Percentiles rank a stretch among this genome's conserved stretches.
phyloP scores from a whole-genome alignment of 2,329 filamentous ascomycete species.

The Exophiala alcalophila region DNA sequence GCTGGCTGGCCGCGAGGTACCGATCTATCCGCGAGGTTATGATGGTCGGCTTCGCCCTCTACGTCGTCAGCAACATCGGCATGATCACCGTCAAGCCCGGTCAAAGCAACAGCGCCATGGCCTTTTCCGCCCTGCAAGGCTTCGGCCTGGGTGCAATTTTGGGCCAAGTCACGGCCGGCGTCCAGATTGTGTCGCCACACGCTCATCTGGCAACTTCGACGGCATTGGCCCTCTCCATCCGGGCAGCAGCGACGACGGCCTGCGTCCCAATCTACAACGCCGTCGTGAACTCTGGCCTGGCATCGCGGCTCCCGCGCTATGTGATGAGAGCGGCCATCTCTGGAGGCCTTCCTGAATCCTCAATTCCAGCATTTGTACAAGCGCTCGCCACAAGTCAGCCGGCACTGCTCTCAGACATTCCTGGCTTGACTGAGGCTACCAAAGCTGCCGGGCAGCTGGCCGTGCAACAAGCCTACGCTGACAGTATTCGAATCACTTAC shows the following conservation, averaged over 20 bases:
- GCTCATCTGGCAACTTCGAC: slow-evolving; percentile 14
- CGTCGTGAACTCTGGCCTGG: slow-evolving; percentile 5
- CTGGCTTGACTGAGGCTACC: slow-evolving; percentile 3
- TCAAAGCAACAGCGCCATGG: slow-evolving; percentile 1
- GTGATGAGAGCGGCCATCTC: slow-evolving; percentile 6
- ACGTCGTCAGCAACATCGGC: slow-evolving; percentile 7
- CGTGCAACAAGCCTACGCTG: slow-evolving; percentile 14
- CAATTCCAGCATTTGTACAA: slow-evolving; percentile 2
- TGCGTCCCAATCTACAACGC: background rate
- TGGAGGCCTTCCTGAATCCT: slow-evolving; percentile 13
- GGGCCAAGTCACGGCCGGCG: slow-evolving; percentile 8
- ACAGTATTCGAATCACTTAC: slow-evolving; percentile 11
- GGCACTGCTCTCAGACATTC: background rate
- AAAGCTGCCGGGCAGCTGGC: slow-evolving; percentile 3
- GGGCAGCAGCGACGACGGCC: background rate
- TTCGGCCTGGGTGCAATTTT: slow-evolving; percentile 12
- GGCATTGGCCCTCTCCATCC: slow-evolving; percentile 1
- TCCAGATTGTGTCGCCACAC: slow-evolving; percentile 13
- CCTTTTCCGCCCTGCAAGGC: slow-evolving; percentile 9
- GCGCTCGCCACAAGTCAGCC: slow-evolving; percentile 15
- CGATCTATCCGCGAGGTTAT: slow-evolving; percentile 5
- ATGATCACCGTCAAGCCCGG: slow-evolving; percentile 14
- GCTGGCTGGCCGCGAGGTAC: background rate
- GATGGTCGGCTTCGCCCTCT: slow-evolving; percentile 5
- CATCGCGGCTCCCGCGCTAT: slow-evolving; percentile 14